phyloP scores from a whole-genome alignment of 495 filamentous ascomycete genomes.

The Lentithecium fluviatile region DNA sequence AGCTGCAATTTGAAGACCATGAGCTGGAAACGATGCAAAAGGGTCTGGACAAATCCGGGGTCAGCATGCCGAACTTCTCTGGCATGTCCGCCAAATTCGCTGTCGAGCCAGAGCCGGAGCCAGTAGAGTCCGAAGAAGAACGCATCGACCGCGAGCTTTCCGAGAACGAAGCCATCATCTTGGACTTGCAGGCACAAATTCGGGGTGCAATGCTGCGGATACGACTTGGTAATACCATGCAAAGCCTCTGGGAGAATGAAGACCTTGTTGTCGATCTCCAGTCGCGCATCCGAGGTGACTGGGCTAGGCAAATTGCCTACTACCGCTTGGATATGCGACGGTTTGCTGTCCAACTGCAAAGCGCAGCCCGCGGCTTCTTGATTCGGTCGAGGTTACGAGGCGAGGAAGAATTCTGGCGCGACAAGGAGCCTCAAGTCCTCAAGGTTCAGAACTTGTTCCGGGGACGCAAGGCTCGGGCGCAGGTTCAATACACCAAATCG shows the following conservation, averaged over 20 bases:
- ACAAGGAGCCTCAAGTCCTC: slow-evolving; percentile 68
- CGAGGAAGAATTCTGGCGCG: slow-evolving; percentile 66
- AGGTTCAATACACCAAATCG: slow-evolving; percentile 63
- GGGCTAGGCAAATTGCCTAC: slow-evolving; percentile 70
- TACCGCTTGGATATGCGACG: slow-evolving; percentile 76
- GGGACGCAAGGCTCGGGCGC: slow-evolving; percentile 68
- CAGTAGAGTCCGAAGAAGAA: slow-evolving; percentile 85
- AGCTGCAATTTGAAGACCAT: slow-evolving; percentile 95
- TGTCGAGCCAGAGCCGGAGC: slow-evolving; percentile 65
- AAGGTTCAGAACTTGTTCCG: slow-evolving; percentile 81
- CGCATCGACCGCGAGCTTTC: slow-evolving; percentile 79
- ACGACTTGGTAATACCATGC: slow-evolving; percentile 78
- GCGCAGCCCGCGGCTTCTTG: slow-evolving; percentile 74
- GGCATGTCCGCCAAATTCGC: slow-evolving; percentile 96
- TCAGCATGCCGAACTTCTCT: slow-evolving; percentile 95
- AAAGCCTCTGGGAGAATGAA: slow-evolving; percentile 87
- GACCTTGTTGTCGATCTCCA: slow-evolving; percentile 76
- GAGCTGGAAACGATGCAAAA: slow-evolving; percentile 96
- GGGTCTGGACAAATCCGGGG: slow-evolving; percentile 88
- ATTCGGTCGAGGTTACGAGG: slow-evolving; percentile 61
- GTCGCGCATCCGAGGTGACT: slow-evolving; percentile 75
- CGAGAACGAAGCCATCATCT: slow-evolving; percentile 67
- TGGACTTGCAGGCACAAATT: slow-evolving; percentile 85
- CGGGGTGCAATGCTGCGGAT: slow-evolving; percentile 76
- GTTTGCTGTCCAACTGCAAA: slow-evolving; percentile 77